Evolutionary conservation across 345 rosid species (phyloP), one percentile per base, ranked within the genome.

Genomic region (Populus davidiana): DNA sequence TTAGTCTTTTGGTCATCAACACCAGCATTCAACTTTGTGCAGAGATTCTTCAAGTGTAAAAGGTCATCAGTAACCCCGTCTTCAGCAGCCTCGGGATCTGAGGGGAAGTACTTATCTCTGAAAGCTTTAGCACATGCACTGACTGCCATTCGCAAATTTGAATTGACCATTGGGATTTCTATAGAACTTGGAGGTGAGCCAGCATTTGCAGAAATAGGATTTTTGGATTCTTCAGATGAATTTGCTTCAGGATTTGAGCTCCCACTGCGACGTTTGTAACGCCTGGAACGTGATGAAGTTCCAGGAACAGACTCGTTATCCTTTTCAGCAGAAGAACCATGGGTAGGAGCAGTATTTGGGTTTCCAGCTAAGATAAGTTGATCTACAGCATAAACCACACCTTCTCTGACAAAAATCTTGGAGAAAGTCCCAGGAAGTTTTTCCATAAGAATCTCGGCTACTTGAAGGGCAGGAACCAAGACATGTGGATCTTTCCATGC

Each of bases 401-500:
- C 98, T 87, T 94, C 98, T 84, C 99, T 89, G 43, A 96, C 90
- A 85, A 96, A 96, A 85, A 90, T 86, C 89, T 96, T 96, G 18
- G 93, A 92, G 88, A 94, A 96, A 27, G 93, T 96, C 72, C 86
- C 98, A 69, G 98, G 96, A 86, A 96, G 98, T 84, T 96, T 96
- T 80, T 94, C 99, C 99, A 96, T 96, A 62, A 96, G 90, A 82
- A 96, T 91, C 78, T 96, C 98, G 47, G 98, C 94, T 83, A 96
- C 89, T 85, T 94, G 99, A 38, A 96, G 93, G 9, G 99, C 87
- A 86, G 98, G 99, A 87, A 96, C 90, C 90, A 96, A 83, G 67
- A 94, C 98, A 56, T 91, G 94, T 33, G 99, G 99, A 86, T 94
- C 98, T 89, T 96, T 96, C 99, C 98, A 96, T 66, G 99, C 99